phyloP scores from a whole-genome alignment of 2,329 filamentous ascomycete species.

The Tolypocladium ovalisporum region DNA sequence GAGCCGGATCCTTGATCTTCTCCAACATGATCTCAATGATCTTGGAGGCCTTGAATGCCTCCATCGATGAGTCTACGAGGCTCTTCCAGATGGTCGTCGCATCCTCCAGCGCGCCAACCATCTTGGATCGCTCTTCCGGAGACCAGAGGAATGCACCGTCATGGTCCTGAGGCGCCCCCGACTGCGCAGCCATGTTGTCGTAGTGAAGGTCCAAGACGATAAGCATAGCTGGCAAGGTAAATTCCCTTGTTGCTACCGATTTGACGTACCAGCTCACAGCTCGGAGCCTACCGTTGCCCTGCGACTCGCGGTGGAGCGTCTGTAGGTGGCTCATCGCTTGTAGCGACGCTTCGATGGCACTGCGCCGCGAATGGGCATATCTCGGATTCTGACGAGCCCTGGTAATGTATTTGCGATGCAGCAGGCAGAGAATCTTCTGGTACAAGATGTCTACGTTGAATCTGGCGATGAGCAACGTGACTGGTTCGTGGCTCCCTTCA shows the following conservation, averaged over 20 bases:
- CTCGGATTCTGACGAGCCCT: constrained; percentile 67
- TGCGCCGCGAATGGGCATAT: constrained; percentile 73
- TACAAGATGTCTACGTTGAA: constrained; percentile 79
- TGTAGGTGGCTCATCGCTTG: constrained; percentile 69
- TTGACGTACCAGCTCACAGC: constrained; percentile 70
- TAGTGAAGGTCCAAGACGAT: constrained; percentile 75
- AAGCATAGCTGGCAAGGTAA: constrained; percentile 76
- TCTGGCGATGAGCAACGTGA: constrained; percentile 75
- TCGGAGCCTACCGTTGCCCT: constrained; percentile 58
- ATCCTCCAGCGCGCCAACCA: constrained; percentile 63
- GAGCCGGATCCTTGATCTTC: constrained; percentile 45
- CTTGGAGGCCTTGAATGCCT: constrained; percentile 77
- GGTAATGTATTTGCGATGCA: constrained; percentile 81
- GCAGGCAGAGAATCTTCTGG: constrained; percentile 76
- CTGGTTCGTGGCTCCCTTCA: constrained; percentile 67
- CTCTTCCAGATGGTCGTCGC: constrained; percentile 73
- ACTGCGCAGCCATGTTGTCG: constrained; percentile 38
- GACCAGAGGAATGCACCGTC: constrained; percentile 46
- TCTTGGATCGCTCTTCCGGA: constrained; percentile 53
- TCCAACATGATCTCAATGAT: constrained; percentile 76
- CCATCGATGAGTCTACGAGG: constrained; percentile 67
- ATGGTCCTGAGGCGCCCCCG: constrained; percentile 25
- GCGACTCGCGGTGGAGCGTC: constrained; percentile 64
- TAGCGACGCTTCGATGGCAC: constrained; percentile 79
- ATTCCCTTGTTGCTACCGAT: constrained; percentile 73